phyloP scores from a whole-genome alignment of 2,329 filamentous ascomycete species.

The Fusarium sp. region DNA sequence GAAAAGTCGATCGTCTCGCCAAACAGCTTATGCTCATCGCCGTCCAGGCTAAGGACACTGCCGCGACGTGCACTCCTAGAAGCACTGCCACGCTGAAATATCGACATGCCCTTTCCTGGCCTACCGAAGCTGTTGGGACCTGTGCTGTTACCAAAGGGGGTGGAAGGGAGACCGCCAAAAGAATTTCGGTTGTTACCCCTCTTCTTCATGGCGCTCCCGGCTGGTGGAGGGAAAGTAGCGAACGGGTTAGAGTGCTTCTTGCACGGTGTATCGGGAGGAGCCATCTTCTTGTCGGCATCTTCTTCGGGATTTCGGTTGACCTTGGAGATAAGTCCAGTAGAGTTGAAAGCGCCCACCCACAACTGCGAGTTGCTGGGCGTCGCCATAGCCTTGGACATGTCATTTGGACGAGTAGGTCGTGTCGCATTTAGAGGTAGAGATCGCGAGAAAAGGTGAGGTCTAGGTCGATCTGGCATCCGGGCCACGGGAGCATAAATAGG shows the following conservation, averaged over 20 bases:
- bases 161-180: slow-evolving; percentile 79
- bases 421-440: slow-evolving; percentile 56
- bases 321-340: slow-evolving; percentile 94
- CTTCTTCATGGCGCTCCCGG: slow-evolving; percentile 73
- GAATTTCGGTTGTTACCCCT: slow-evolving; percentile 73
- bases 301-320: slow-evolving; percentile 87
- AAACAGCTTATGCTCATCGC: slow-evolving; percentile 73
- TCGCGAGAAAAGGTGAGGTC: slow-evolving; percentile 54
- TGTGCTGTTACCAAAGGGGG: slow-evolving; percentile 77
- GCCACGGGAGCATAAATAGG: slow-evolving; percentile 48
- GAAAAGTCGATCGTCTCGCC: slow-evolving; percentile 48
- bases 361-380: slow-evolving; percentile 67
- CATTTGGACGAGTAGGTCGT: slow-evolving; percentile 51
- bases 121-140: slow-evolving; percentile 63
- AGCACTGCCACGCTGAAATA: slow-evolving; percentile 71
- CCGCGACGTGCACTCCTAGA: slow-evolving; percentile 63
- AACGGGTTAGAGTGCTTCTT: slow-evolving; percentile 83
- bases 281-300: slow-evolving; percentile 68
- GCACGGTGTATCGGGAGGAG: slow-evolving; percentile 94
- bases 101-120: slow-evolving; percentile 71
- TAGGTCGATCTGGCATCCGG: slow-evolving; percentile 46
- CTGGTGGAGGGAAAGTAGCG: slow-evolving; percentile 71
- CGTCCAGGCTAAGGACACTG: slow-evolving; percentile 85
- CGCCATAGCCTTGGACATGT: slow-evolving; percentile 49
- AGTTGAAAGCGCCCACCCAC: slow-evolving; percentile 87